Conservation (phyloP, 2,329 filamentous ascomycete species). For the Macrophomina pseudophaseolina region DNA sequence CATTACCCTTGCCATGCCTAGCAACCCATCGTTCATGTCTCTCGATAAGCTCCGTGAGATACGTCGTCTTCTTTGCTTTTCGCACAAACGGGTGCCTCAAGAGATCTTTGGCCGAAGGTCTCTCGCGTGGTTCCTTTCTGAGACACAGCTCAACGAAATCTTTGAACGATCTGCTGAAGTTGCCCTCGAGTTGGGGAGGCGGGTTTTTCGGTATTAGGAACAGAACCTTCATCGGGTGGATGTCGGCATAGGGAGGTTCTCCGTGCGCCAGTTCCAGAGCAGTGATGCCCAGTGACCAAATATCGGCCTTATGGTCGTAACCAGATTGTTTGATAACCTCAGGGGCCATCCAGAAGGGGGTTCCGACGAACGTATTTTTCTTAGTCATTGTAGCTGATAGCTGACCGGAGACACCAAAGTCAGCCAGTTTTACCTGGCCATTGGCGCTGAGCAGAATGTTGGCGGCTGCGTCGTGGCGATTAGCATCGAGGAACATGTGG, state of each 20-base stretch:
- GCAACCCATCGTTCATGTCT: slow-evolving; percentile 86
- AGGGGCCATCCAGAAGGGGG: slow-evolving; percentile 99
- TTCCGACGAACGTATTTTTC: slow-evolving; percentile 98
- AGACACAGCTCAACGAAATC: slow-evolving; percentile 69
- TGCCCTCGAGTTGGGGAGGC: slow-evolving; percentile 70
- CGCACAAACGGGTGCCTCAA: slow-evolving; percentile 89
- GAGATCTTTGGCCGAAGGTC: slow-evolving; percentile 84
- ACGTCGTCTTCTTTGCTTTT: slow-evolving; percentile 93
- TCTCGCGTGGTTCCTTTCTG: slow-evolving; percentile 84
- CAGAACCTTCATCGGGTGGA: slow-evolving; percentile 97
- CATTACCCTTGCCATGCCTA: slow-evolving; percentile 69
- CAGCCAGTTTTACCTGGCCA: slow-evolving; percentile 94
- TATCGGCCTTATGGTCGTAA: slow-evolving; percentile 97
- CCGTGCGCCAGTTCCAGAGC: slow-evolving; percentile 89
- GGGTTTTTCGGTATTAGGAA: slow-evolving; percentile 96
- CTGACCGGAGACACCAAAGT: slow-evolving; percentile 97
- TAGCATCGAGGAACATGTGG: not conserved
- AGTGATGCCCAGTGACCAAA: slow-evolving; percentile 96
- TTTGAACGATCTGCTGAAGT: slow-evolving; percentile 56
- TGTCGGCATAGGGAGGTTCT: slow-evolving; percentile 93
- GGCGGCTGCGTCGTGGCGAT: slow-evolving; percentile 65
- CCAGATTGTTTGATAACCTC: slow-evolving; percentile 99
- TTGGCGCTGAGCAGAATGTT: slow-evolving; percentile 89
- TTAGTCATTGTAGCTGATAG: slow-evolving; percentile 98
- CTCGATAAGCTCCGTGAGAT: slow-evolving; percentile 94